Evolutionary conservation across 495 filamentous ascomycete genomes (phyloP), one percentile per base, ranked within the genome.

Genomic region (Penicillium mononematosum): DNA sequence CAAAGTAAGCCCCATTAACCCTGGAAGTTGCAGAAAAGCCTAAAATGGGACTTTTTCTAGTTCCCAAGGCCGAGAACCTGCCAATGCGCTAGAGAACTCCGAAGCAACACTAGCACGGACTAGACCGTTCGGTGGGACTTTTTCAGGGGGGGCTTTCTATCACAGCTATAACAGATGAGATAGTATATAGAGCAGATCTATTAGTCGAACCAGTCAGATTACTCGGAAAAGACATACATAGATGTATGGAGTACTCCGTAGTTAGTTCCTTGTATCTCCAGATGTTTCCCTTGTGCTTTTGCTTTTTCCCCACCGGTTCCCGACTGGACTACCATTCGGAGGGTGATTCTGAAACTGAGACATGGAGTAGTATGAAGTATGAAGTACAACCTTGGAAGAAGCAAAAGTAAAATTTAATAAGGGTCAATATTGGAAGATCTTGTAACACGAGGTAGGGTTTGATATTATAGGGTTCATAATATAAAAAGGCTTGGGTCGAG

Each of bases 101-200:
- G 16, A n/a, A 51, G 36, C 29, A 29, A 25, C 22, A 43, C 49
- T 52, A 52, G 41, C 27, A 58, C 59, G 62, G 58, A 66, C 65
- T 68, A 68, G 65, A 66, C 58, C 63, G 65, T 60, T 65, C 65
- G 59, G 63, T 68, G 62, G 65, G 59, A 54, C 36, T 53, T 54
- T 22, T n/a, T 45, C 55, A 54, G 39, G 42, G 39, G 42, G 24
- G 24, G 22, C 22, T 24, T 2, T 24, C 24, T 24, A 24, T 24
- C 3, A 24, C 3, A 24, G 22, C 22, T 22, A 24, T 31, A 11
- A 31, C 29, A 31, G 9, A 11, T 31, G 5, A 9, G 27, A 25
- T 0, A 34, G 6, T 1, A 8, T 32, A 34, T 39, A 17, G 36
- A 17, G 36, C 9, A 39, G 36, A 39, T 17, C 36, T 2, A 38